phyloP scores from a whole-genome alignment of 1,284 basidiomycete genomes.

The Ganoderma multipileum region DNA sequence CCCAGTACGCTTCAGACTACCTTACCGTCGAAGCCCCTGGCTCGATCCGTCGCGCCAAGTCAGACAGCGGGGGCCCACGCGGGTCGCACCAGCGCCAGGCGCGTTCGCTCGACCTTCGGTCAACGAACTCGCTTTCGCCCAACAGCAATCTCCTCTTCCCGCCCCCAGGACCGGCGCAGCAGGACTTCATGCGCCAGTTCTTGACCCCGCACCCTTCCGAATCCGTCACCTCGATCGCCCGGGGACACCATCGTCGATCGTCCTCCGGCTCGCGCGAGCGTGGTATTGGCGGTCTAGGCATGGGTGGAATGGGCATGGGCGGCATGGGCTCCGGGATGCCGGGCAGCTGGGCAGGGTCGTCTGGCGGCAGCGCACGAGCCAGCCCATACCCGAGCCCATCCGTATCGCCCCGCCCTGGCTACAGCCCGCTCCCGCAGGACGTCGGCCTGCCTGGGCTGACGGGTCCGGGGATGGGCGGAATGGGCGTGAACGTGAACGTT shows the following conservation, averaged over 20 bases:
- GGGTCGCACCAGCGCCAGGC: slow-evolving; percentile 32
- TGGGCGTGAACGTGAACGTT: slow-evolving; percentile 20
- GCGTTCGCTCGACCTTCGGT: slow-evolving; percentile 34
- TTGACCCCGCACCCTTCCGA: slow-evolving; percentile 47
- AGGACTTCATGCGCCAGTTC: slow-evolving; percentile 54
- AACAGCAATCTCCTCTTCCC: slow-evolving; percentile 34
- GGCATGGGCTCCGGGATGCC: slow-evolving; percentile 26
- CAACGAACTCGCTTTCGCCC: slow-evolving; percentile 32
- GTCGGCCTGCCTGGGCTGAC: slow-evolving; percentile 31
- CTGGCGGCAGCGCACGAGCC: slow-evolving; percentile 42
- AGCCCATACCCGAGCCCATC: slow-evolving; percentile 67
- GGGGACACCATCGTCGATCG: slow-evolving; percentile 60
- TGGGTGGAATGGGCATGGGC: slow-evolving; percentile 23
- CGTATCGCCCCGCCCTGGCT: slow-evolving; percentile 48
- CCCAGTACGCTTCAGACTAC: slow-evolving; percentile 43
- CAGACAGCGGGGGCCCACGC: slow-evolving; percentile 53
- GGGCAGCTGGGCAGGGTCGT: slow-evolving; percentile 39
- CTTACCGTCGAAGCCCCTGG: slow-evolving; percentile 52
- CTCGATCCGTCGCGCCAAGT: slow-evolving; percentile 48
- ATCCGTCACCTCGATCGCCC: slow-evolving; percentile 47
- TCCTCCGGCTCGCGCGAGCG: slow-evolving; percentile 62
- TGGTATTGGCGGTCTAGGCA: slow-evolving; percentile 25
- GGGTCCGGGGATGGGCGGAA: slow-evolving; percentile 22
- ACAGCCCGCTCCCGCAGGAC: slow-evolving; percentile 41
- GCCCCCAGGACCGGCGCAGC: slow-evolving; percentile 49